These are phyloP conservation scores for Grosmannia penicillata DNA, from an alignment of 2,329 filamentous ascomycete species.

Conservation along the genomic window DNA sequence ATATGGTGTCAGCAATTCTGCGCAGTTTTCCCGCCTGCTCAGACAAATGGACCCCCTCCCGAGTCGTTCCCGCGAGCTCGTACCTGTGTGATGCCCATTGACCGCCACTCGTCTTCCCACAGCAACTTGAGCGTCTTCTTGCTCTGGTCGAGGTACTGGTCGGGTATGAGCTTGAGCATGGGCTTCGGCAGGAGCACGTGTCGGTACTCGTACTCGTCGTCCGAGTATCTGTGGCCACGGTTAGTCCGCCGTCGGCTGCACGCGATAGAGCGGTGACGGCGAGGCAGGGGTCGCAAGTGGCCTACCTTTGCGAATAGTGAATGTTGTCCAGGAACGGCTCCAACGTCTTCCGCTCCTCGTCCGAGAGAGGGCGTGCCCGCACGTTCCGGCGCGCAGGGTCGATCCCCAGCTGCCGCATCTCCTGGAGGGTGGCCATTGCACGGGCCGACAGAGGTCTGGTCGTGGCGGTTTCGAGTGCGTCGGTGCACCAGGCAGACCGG, in stretches of 20 bases:
- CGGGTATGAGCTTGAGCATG: constrained; percentile 94
- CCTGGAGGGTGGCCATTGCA: constrained; percentile 9
- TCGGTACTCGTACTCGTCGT: constrained; percentile 87
- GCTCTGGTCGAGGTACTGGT: constrained; percentile 46
- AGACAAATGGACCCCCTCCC: too few species aligned
- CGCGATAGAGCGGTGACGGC: too few species aligned
- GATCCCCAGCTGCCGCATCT: constrained; percentile 38
- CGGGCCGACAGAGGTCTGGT: neutral
- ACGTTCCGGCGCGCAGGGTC: constrained; percentile 79
- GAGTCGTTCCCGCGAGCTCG: too few species aligned
- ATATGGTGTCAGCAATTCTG: neutral
- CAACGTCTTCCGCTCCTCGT: constrained; percentile 66
- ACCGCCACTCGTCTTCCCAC: constrained; percentile 98
- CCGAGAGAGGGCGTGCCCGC: constrained; percentile 63
- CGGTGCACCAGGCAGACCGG: too few species aligned
- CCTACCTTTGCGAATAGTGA: constrained; percentile 56
- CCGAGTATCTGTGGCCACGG: constrained; percentile 70
- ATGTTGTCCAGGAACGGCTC: constrained; percentile 90
- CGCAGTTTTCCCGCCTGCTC: too few species aligned
- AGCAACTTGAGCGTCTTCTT: constrained; percentile 91
- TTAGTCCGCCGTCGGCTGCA: too few species aligned
- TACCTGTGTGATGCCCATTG: constrained; percentile 93
- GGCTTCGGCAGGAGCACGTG: constrained; percentile 95
- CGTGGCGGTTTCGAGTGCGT: too few species aligned
- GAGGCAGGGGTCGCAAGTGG: constrained; percentile 41